Base-by-base conservation (phyloP, 2,329 filamentous ascomycete species). In the Talaromyces sp. region DNA sequence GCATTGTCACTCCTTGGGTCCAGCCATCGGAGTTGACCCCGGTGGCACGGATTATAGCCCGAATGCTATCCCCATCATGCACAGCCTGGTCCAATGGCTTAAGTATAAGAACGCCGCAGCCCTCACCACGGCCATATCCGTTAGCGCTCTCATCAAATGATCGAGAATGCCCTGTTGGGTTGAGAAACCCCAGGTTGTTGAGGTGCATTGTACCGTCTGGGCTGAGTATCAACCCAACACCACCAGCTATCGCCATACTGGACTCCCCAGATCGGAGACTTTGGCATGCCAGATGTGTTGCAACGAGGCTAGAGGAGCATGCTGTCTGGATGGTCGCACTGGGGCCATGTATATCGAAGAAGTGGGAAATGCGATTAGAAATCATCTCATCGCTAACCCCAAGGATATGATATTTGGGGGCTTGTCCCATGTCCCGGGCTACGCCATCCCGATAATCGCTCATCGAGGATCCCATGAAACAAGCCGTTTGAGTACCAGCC, bases 71-170 rank as follows among this genome's bases (percentile, higher is more conserved):
- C 1, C 69, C 70, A 57, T 79, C 75, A 1, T 42, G 61, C 2
- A 84, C 43, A 0, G 83, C 83, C 1, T 72, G 62, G 2, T 59
- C 63, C 0, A 84, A 61, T 1, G 64, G 69, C 63, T 85, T 85
- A 0, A 86, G 50, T 0, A 84, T 64, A 0, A 85, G 52, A 0
- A 70, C 64, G 0, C 74, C 74, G 13, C 80, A 62, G 2, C 80
- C 81, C 47, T 85, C 82, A 29, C 77, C 80, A 1, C 80, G 73
- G 20, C 67, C 77, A 65, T 71, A 80, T 11, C 78, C 80, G 56
- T 80, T 66, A 0, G 76, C 81, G 0, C 56, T 62, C 1, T 57
- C 62, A 61, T 76, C 73, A 63, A 68, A 77, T 62, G 70, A 78
- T 48, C 73, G 75, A 20, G 76, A 82, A 37, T 76, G 72, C 1